Conservation (phyloP, 306 rosid species). For the Quercus glauca region DNA sequence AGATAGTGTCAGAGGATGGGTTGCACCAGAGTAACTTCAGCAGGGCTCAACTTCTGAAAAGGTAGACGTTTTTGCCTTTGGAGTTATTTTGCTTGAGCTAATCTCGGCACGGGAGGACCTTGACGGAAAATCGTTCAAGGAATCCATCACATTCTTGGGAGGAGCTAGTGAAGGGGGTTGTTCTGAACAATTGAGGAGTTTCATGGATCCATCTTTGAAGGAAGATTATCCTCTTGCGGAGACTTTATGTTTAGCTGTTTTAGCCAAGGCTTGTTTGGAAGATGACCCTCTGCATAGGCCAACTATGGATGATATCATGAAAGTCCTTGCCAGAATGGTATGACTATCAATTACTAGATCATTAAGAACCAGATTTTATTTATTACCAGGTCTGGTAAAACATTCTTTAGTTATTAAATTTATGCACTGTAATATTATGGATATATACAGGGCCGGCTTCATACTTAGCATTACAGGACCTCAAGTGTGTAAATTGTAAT, state of each 20-base stretch:
- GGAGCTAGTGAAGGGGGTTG: slow-evolving; percentile 53
- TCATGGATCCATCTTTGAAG: slow-evolving; percentile 59
- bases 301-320: slow-evolving; percentile 62
- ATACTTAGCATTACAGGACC: too few relatives aligned
- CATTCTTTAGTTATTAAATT: too few relatives aligned
- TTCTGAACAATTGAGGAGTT: slow-evolving; percentile 56
- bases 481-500: too few relatives aligned
- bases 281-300: slow-evolving; percentile 54
- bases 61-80: slow-evolving; percentile 64
- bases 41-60: slow-evolving; percentile 39
- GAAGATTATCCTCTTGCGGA: slow-evolving; percentile 54
- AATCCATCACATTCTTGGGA: slow-evolving; percentile 48
- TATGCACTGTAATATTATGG: too few relatives aligned
- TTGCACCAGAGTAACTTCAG: slow-evolving; percentile 31
- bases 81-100: slow-evolving; percentile 62
- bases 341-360: slow-evolving; percentile 7
- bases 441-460: too few relatives aligned
- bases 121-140: slow-evolving; percentile 46
- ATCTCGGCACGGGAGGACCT: slow-evolving; percentile 52
- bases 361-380: not conserved
- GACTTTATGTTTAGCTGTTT: slow-evolving; percentile 52
- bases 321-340: slow-evolving; percentile 55
- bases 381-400: not conserved
- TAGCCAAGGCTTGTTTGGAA: slow-evolving; percentile 69
- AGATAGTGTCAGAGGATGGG: slow-evolving; percentile 25